Base-by-base conservation (phyloP, 805 yeast species). In the Starmerella sp. region DNA sequence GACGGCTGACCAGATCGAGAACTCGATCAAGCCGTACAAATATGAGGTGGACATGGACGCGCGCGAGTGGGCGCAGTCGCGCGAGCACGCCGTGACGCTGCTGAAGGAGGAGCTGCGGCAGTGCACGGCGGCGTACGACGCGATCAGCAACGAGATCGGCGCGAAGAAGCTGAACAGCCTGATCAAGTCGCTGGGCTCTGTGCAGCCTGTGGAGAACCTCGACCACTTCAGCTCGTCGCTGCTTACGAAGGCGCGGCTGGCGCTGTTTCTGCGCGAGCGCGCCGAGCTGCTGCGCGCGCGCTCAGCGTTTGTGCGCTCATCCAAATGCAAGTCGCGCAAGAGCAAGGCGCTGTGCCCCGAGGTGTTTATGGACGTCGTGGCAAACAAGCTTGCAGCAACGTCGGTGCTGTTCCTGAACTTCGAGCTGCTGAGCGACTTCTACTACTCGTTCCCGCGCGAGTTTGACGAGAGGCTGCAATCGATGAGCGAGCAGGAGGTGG, bases 1-100 rank as follows among this genome's bases (percentile, higher is more conserved):
- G 1, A 91, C 98, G 0, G 95, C 98, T 0, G 99, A 95, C 68
- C 99, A 93, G 68, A 97, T 93, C 6, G 99, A 93, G 65, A 93
- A 95, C 69, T 90, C 97, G 71, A 91, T 93, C 65, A 93, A 93
- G 68, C 99, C 99, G 2, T 93, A 84, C 73, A 93, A 93, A 71
- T 93, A 91, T 68, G 99, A 93, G 66, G 90, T 93, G 57, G 99
- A 93, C 65, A 80, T 93, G 49, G 97, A 93, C 66, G 95, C 90
- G 62, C 76, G 96, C 41, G 99, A 93, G 68, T 93, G 99, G 99
- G 71, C 73, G 34, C 66, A 77, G 7, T 83, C 96, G 39, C 80
- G 86, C 57, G 95, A 86, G 35, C 95, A 86, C 65, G 78, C 97
- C 0, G 77, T 81, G 11, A 73, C 71, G 28, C 69, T 93, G 54